Conservation (phyloP, 805 yeast genomes). For the Metschnikowia santaceciliae region DNA sequence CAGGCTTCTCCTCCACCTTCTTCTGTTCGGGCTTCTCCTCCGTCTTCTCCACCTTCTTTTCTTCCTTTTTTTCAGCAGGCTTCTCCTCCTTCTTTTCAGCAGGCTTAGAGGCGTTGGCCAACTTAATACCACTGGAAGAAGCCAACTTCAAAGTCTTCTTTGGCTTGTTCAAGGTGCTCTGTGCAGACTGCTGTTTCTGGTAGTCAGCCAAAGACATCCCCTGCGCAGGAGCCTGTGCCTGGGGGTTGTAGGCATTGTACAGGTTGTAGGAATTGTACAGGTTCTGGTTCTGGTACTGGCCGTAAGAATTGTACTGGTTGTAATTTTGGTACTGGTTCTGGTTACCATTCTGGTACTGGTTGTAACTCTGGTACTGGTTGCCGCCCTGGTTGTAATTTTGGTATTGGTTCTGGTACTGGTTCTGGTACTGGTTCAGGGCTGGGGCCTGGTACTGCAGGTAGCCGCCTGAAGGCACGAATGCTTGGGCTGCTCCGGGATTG, state of each 20-base stretch:
- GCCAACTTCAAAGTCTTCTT: constrained; percentile 68
- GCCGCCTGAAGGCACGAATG: constrained; percentile 46
- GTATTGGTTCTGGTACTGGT: constrained; percentile 15
- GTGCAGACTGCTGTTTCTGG: constrained; percentile 60
- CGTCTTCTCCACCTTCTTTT: constrained; percentile 4
- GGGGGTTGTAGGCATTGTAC: constrained; percentile 14
- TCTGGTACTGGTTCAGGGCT: constrained; percentile 9
- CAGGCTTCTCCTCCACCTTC: constrained; percentile 2
- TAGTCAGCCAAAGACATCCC: constrained; percentile 77
- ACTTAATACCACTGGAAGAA: constrained; percentile 60
- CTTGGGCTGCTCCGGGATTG: constrained; percentile 48
- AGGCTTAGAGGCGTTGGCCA: constrained; percentile 33
- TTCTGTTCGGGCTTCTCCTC: constrained; percentile 16
- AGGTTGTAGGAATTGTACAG: constrained; percentile 17
- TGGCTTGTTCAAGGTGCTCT: constrained; percentile 46
- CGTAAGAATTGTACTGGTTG: constrained; percentile 11
- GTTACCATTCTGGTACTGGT: not conserved
- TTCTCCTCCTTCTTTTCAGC: constrained; percentile 33
- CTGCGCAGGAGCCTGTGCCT: constrained; percentile 25
- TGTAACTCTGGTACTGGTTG: constrained; percentile 23
- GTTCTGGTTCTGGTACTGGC: constrained; percentile 17
- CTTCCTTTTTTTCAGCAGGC: constrained; percentile 25
- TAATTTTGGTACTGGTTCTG: constrained; percentile 16
- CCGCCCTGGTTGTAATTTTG: constrained; percentile 10
- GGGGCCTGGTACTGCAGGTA: constrained; percentile 17